Conservation (phyloP, 495 filamentous ascomycete genomes). For the Letharia columbiana region DNA sequence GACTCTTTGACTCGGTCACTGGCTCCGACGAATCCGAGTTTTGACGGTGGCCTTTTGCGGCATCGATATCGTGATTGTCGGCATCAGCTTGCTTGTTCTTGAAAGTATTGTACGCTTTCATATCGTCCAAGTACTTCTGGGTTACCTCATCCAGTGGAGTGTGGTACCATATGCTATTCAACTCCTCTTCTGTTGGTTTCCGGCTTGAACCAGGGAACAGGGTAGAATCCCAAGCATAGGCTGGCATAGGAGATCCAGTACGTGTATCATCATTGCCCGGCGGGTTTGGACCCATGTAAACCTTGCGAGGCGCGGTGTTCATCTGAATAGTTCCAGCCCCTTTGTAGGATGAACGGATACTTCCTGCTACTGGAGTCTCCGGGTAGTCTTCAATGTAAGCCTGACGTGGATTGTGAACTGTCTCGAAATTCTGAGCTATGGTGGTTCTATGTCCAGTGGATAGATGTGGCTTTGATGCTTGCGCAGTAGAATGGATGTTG, state of each 20-base stretch:
- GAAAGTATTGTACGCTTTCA: background rate
- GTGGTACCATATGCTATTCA: background rate
- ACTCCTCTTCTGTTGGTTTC: background rate
- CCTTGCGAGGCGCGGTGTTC: background rate
- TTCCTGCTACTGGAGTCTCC: background rate
- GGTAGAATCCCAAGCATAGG: background rate
- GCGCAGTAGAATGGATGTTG: background rate
- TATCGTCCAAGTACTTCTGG: background rate
- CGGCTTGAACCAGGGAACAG: background rate
- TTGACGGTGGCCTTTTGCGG: background rate
- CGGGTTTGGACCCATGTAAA: background rate
- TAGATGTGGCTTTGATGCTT: background rate
- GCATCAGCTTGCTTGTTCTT: background rate
- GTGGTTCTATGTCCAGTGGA: background rate
- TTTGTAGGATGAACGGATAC: background rate
- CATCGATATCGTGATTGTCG: background rate
- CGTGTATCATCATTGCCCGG: background rate
- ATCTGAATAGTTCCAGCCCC: background rate
- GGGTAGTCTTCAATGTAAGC: constrained; percentile 2
- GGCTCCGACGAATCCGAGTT: background rate
- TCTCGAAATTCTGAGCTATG: background rate
- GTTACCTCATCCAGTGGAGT: constrained; percentile 4
- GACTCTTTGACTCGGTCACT: constrained; percentile 7
- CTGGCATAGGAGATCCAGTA: background rate
- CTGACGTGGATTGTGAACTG: background rate